Evolutionary conservation across 1,284 basidiomycete species (phyloP), one percentile per base, ranked within the genome.

Genomic region (Agroathelia rolfsii): DNA sequence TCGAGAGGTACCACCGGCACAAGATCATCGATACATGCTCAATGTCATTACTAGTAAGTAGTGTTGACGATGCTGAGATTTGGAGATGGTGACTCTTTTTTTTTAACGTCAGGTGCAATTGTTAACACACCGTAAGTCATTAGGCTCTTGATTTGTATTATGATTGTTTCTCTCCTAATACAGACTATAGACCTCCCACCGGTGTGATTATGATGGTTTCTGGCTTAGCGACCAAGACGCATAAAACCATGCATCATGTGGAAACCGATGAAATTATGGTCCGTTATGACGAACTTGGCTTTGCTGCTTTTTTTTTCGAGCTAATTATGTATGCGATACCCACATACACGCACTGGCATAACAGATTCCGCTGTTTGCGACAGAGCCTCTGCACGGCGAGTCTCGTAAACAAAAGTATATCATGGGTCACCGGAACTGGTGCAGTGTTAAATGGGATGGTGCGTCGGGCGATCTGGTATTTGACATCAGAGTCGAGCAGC

Each of bases 391-490:
- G 40, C 93, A 85, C 0, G 65, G 69, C 25, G 38, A 62, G 9
- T 64, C 72, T 15, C 8, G 50, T 2, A 79, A 80, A 49, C 76
- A 80, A 44, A 86, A 80, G 49, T 76, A 67, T 48, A 80, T 93
- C 36, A 90, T 90, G 72, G 84, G 86, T 1, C 67, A 76, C 30
- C 71, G 94, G 25, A 98, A 98, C 56, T 98, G 89, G 76, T 84
- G 88, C 45, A 67, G 69, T n/a, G 74, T 86, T 4, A 61, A 71
- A 19, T 82, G 73, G 58, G 69, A 84, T 25, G 48, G 55, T 3
- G 32, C 45, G 2, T 69, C 69, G 2, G 79, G 79, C 0, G 81
- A 85, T 11, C 52, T 97, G 33, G 56, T 74, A n/a, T 96, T 92
- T 43, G 84, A 92, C 45, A 72, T 97, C 43, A 73, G 85, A 2